Base-by-base conservation (phyloP, 768 basidiomycete genomes). In the Chalciporus sphaerocephalus region DNA sequence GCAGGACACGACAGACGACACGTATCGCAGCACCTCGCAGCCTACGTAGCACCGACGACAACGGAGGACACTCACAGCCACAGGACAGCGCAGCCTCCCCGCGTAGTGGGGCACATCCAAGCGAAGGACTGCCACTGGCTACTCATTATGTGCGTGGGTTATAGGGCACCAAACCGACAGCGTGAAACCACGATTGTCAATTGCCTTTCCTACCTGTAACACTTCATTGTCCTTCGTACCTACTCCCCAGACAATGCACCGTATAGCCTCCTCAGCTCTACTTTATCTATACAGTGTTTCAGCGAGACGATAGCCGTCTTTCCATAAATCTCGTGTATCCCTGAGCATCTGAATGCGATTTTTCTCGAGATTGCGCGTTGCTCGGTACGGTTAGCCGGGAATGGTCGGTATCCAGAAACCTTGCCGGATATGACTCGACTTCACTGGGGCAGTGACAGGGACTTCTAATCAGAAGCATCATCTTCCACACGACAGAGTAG, bases 391-490 rank as follows among this genome's bases (percentile, higher is more conserved):
- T 18, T 35, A 39, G n/a, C 4, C 9, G 8, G 11, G 25, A 5
- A 22, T 5, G n/a, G 18, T 13, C 59, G 59, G 59, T 25, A 22
- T 53, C 17, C 30, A 43, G 13, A 8, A 27, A 33, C 17, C 16
- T 52, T 2, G 28, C 59, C 59, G 59, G 42, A 18, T 22, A 30
- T 61, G 59, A 61, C 46, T 50, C 50, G 21, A 40, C 34, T 4
- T 27, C 11, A 27, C 27, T 27, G 11, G 27, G 30, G 30, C 30
- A n/a, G 30, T 32, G 12, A 37, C 37, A 7, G 37, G 13, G 43
- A 50, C 17, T 47, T 41, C 42, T 13, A 36, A 54, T 51, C 49
- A 47, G 42, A 44, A 55, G 17, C 12, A 20, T 17, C n/a, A 10
- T 23, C 3, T n/a, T 33, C 41, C 30, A n/a, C 23, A n/a, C 18